Conservation (phyloP, 2,329 filamentous ascomycete species). For the Dothistroma pini region DNA sequence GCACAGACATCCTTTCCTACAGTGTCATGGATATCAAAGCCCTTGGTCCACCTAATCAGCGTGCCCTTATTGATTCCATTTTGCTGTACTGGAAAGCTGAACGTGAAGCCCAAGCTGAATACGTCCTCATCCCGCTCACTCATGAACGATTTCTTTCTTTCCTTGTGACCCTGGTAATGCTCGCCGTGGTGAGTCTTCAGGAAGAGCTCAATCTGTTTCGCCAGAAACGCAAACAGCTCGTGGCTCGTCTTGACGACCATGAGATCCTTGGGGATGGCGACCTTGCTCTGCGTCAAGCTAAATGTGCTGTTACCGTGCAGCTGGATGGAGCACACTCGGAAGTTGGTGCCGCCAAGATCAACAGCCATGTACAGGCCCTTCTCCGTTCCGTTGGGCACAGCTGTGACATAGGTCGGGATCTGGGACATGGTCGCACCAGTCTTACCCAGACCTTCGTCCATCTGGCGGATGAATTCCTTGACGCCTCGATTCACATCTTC, state of each 20-base stretch:
- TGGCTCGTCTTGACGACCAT: slow-evolving; percentile 85
- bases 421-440: slow-evolving; percentile 83
- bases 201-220: slow-evolving; percentile 87
- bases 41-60: slow-evolving; percentile 97
- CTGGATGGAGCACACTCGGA: slow-evolving; percentile 92
- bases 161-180: slow-evolving; percentile 67
- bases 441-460: slow-evolving; percentile 79
- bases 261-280: slow-evolving; percentile 80
- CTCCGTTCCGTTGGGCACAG: slow-evolving; percentile 93
- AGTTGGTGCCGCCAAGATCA: slow-evolving; percentile 97
- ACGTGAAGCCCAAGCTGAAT: slow-evolving; percentile 97
- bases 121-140: slow-evolving; percentile 67
- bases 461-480: slow-evolving; percentile 79
- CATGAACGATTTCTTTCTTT: slow-evolving; percentile 28
- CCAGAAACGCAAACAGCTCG: slow-evolving; percentile 88
- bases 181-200: slow-evolving; percentile 82
- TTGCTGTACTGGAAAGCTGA: slow-evolving; percentile 95
- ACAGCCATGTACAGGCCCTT: slow-evolving; percentile 97
- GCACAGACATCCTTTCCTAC: slow-evolving; percentile 92
- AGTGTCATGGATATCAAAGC: slow-evolving; percentile 93
- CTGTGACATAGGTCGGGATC: slow-evolving; percentile 95
- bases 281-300: slow-evolving; percentile 87
- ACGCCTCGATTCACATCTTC: slow-evolving; percentile 76
- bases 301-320: slow-evolving; percentile 94
- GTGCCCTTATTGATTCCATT: slow-evolving; percentile 91